Evolutionary conservation across 345 rosid genomes (phyloP).

Genomic region (Eucalyptus melliodora): DNA sequence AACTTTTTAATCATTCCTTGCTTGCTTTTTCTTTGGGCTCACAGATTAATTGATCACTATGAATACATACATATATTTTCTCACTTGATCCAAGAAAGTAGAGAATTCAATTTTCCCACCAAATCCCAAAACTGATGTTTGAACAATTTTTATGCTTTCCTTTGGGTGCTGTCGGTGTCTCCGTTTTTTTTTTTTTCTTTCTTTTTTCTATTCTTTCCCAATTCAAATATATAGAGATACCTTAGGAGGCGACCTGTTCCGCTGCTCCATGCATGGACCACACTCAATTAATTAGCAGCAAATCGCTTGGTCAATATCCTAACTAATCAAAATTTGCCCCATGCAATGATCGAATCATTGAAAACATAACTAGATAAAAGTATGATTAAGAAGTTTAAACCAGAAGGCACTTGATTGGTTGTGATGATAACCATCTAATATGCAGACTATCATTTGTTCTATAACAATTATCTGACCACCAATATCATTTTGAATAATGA

Average conservation of each 20-base stretch:
- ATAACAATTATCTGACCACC: neutral
- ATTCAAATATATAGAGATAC: neutral
- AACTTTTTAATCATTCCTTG: conserved; percentile 54
- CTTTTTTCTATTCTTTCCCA: neutral
- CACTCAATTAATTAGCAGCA: neutral
- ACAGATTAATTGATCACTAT: neutral
- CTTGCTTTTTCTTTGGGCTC: conserved; percentile 23
- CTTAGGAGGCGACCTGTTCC: neutral
- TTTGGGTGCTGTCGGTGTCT: neutral
- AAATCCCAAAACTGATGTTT: neutral
- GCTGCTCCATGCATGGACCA: neutral
- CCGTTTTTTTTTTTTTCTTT: neutral
- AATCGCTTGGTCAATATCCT: neutral
- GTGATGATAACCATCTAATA: neutral
- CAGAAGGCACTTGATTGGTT: neutral
- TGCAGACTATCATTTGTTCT: neutral
- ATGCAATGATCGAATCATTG: neutral
- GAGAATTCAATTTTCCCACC: conserved; percentile 29
- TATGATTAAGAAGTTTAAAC: neutral
- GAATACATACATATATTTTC: neutral
- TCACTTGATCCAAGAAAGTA: conserved; percentile 71
- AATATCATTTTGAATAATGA: neutral
- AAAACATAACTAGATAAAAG: neutral
- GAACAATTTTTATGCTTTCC: neutral
- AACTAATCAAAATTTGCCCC: neutral